Evolutionary conservation across 2,329 filamentous ascomycete species (phyloP).

Genomic region (Lecanicillium sp.): DNA sequence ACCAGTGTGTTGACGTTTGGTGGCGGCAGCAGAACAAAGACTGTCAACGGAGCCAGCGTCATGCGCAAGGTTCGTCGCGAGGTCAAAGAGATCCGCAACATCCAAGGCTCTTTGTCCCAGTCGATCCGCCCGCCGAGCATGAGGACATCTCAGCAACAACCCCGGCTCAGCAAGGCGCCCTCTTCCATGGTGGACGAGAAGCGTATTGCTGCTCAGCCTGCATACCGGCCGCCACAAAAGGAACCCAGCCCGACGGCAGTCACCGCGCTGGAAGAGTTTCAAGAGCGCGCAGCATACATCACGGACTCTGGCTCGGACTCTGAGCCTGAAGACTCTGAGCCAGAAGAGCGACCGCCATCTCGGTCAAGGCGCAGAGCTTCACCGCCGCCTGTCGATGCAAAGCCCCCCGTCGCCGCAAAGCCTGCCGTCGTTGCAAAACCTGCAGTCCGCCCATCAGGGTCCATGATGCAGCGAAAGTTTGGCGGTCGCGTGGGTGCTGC

Average conservation of each 20-base stretch:
- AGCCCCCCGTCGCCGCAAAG: neutral
- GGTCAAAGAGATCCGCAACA: constrained; percentile 42
- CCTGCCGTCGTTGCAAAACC: no score
- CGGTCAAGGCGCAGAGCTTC: neutral
- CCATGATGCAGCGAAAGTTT: constrained; percentile 8
- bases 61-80: constrained; percentile 50
- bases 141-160: constrained; percentile 23
- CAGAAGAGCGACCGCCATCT: constrained; percentile 6
- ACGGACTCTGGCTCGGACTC: constrained; percentile 34
- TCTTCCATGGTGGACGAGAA: constrained; percentile 46
- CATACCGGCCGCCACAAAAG: constrained; percentile 18
- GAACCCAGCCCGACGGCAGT: constrained; percentile 11
- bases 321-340: constrained; percentile 16
- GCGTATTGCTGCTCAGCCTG: constrained; percentile 33
- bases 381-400: constrained; percentile 8
- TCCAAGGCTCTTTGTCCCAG: constrained; percentile 38
- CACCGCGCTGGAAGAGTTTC: constrained; percentile 21
- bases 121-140: constrained; percentile 16
- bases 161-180: constrained; percentile 42
- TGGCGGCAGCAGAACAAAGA: constrained; percentile 44
- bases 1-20: constrained; percentile 34
- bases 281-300: constrained; percentile 29
- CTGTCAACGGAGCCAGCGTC: constrained; percentile 42
- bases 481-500: neutral
- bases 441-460: constrained; percentile 1